Base-by-base conservation (phyloP, 768 basidiomycete genomes). In the Lentinus tigrinus region DNA sequence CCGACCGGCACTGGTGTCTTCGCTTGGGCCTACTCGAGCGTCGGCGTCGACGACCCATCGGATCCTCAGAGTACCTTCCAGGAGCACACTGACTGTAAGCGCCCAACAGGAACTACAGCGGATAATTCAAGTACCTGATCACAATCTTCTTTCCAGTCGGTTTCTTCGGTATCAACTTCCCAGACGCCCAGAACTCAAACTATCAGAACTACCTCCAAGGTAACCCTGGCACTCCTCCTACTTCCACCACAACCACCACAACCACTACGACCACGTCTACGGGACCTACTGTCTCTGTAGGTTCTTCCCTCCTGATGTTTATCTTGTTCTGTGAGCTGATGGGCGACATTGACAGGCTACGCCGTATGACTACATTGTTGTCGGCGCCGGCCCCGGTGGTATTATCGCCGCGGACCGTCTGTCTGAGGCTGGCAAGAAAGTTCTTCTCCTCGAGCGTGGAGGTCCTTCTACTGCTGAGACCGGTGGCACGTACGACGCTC, bases 391-490 rank as follows among this genome's bases (percentile, higher is more conserved):
- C 13, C 77, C 83, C 4, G 84, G 81, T 54, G 85, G 85, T 38
- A 72, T 86, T 48, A 74, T 87, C 61, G 73, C 78, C 26, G 84
- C 84, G 0, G 84, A 86, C 63, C 77, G 84, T 38, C 70, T 86
- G 3, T 81, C 83, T 14, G 79, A 86, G 68, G 77, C 82, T 28
- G 83, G 83, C 38, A 86, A 86, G 72, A 83, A 83, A 50, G 84
- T 87, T 1, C 70, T 86, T 16, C 74, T 87, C 1, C 70, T 87
- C 5, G 85, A 86, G 63, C 81, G 84, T 54, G 85, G 85, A 43
- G 85, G 85, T 1, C 85, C 85, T 7, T 82, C 80, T 63, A 82
- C 83, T 21, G 77, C 77, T 31, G 72, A 80, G 57, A 85, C 84
- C 17, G 85, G 85, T 14, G 85, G 85, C 17, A 81, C 70, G 10